Evolutionary conservation across 352 stramenopile genomes (phyloP).

Genomic region (Pilasporangium apinafurcum): DNA sequence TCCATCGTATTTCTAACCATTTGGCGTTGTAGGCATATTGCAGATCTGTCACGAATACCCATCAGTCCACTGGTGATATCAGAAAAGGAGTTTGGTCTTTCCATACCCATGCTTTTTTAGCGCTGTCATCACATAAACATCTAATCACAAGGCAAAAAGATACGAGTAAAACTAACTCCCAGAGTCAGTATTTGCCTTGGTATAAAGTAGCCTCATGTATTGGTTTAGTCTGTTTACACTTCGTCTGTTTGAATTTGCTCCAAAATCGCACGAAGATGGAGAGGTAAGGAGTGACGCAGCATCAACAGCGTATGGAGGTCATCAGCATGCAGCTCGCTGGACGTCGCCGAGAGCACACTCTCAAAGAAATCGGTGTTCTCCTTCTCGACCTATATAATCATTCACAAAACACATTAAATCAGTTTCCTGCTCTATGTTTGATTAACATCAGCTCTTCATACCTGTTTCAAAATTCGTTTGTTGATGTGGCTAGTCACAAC

Average conservation of each 20-base stretch:
- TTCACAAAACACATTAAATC: background rate
- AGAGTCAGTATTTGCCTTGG: background rate
- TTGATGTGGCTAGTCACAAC: conserved; percentile 18
- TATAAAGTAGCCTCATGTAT: too few relatives aligned
- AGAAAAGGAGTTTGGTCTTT: too few relatives aligned
- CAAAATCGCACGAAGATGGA: conserved; percentile 30
- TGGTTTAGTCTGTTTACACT: background rate
- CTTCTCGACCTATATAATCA: conserved; percentile 41
- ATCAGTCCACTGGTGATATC: too few relatives aligned
- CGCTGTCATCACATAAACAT: too few relatives aligned
- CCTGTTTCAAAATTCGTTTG: conserved; percentile 48
- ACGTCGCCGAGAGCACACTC: conserved; percentile 36
- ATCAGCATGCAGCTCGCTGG: conserved; percentile 48
- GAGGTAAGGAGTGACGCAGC: conserved; percentile 37
- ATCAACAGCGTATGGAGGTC: conserved; percentile 60
- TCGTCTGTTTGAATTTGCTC: conserved; percentile 6
- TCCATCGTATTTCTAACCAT: too few relatives aligned
- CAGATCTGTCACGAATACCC: too few relatives aligned
- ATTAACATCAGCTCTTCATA: too few relatives aligned
- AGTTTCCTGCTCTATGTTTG: too few relatives aligned
- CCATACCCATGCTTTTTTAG: too few relatives aligned
- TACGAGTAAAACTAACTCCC: too few relatives aligned
- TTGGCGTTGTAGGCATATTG: too few relatives aligned
- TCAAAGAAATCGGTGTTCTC: conserved; percentile 57
- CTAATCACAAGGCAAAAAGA: too few relatives aligned